phyloP scores from a whole-genome alignment of 345 rosid species.

The Angophora floribunda region DNA sequence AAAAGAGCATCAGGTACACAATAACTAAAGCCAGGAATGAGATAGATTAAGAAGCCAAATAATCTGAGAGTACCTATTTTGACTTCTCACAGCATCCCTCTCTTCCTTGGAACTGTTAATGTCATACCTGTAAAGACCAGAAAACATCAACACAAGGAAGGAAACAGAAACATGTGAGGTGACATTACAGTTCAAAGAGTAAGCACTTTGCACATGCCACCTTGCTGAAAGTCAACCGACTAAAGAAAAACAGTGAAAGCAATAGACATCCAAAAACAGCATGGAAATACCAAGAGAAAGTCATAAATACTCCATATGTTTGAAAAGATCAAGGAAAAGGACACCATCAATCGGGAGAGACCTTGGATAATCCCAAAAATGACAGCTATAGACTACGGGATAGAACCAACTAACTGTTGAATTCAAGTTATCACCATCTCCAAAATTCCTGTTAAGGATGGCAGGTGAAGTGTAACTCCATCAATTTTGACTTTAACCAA shows the following conservation, averaged over 20 bases:
- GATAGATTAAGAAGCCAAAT: not conserved
- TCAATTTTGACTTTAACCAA: not conserved
- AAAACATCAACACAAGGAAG: not conserved
- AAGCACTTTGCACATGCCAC: not conserved
- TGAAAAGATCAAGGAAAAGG: not conserved
- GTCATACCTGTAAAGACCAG: slow-evolving; percentile 40
- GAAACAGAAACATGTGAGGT: not conserved
- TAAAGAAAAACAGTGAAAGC: not conserved
- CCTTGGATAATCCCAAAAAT: not conserved
- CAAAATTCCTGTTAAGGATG: not conserved
- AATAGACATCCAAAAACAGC: not conserved
- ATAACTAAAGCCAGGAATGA: not conserved
- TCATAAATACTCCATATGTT: not conserved
- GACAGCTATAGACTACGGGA: not conserved
- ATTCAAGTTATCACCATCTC: not conserved
- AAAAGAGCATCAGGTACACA: not conserved
- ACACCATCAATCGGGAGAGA: not conserved
- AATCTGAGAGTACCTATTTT: slow-evolving; percentile 41
- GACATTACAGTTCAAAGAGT: not conserved
- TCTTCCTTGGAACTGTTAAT: slow-evolving; percentile 61
- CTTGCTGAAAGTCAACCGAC: not conserved
- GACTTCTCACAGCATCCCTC: slow-evolving; percentile 36
- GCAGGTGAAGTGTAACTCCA: not conserved
- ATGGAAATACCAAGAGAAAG: not conserved
- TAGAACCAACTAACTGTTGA: not conserved